Percentiles rank a stretch among this genome's conserved stretches.
These are phyloP conservation scores for Aspergillus sp. DNA, from an alignment of 2,329 filamentous ascomycete species.

Conservation along the genomic window DNA sequence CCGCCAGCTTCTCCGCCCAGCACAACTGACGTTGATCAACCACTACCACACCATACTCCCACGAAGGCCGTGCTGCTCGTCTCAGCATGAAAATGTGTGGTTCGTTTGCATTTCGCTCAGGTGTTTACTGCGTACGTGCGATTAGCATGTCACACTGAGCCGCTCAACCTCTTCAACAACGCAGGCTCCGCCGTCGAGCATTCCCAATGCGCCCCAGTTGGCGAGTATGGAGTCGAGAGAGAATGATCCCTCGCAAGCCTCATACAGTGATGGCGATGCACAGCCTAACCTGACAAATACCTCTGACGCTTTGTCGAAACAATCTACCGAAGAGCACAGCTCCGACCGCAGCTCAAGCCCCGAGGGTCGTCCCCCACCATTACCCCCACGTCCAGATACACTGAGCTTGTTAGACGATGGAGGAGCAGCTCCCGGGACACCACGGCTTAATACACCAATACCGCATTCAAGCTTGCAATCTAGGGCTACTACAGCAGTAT, in stretches of 20 bases:
- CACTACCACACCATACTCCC: background rate
- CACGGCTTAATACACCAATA: conserved; percentile 25
- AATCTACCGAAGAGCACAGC: conserved; percentile 17
- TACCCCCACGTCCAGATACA: conserved; percentile 47
- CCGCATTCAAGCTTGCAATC: conserved; percentile 48
- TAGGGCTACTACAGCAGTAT: conserved; percentile 80
- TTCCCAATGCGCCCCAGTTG: conserved; percentile 12
- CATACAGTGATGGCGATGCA: background rate
- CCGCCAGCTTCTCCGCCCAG: conserved; percentile 2
- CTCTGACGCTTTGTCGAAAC: conserved; percentile 9
- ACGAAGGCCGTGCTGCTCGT: background rate
- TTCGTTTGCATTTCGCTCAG: background rate
- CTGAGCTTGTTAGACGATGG: conserved; percentile 37
- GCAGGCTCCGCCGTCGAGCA: background rate
- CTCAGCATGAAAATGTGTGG: background rate
- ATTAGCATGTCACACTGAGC: conserved; percentile 2
- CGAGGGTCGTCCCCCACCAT: conserved; percentile 42
- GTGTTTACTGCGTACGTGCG: background rate
- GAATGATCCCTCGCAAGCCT: conserved; percentile 6
- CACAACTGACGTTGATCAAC: background rate
- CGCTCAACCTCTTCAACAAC: background rate
- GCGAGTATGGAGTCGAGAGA: conserved; percentile 13
- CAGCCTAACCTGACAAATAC: background rate
- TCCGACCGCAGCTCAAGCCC: conserved; percentile 25
- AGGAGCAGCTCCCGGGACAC: conserved; percentile 31